These are phyloP conservation scores for Fusarium poae DNA, from an alignment of 2,329 filamentous ascomycete species.

Conservation along the genomic window DNA sequence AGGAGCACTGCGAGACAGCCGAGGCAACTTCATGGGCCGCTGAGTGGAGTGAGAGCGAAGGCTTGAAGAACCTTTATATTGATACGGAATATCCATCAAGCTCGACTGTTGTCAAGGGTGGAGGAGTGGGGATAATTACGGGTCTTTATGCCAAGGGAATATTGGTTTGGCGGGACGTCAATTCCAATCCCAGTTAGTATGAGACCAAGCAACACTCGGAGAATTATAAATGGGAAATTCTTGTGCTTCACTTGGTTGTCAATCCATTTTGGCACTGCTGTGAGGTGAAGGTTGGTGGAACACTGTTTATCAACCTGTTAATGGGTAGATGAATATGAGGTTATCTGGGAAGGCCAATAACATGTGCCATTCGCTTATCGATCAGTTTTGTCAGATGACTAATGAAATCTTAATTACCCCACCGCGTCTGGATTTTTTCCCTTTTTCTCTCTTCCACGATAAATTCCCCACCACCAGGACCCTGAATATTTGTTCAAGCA, in stretches of 20 bases:
- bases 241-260: no score
- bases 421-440: conserved; percentile 22
- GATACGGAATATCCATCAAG: conserved; percentile 53
- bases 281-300: no score
- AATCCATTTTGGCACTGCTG: no score
- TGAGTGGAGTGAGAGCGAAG: conserved; percentile 53
- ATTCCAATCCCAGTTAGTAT: no score
- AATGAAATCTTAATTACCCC: conserved; percentile 16
- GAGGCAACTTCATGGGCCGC: conserved; percentile 50
- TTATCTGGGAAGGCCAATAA: background rate
- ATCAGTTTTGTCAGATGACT: conserved; percentile 2
- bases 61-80: conserved; percentile 53
- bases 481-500: conserved; percentile 13
- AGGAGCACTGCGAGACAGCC: conserved; percentile 2
- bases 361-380: background rate
- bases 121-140: conserved; percentile 53
- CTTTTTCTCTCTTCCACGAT: conserved; percentile 17
- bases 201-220: no score
- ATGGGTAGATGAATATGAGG: no score
- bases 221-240: no score
- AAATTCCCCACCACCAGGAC: conserved; percentile 13
- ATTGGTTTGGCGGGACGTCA: conserved; percentile 46
- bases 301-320: no score
- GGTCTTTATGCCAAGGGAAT: conserved; percentile 57
- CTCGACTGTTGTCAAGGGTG: conserved; percentile 52